Base-by-base conservation (phyloP, 257 asterid genomes). In the Echites panduratus region DNA sequence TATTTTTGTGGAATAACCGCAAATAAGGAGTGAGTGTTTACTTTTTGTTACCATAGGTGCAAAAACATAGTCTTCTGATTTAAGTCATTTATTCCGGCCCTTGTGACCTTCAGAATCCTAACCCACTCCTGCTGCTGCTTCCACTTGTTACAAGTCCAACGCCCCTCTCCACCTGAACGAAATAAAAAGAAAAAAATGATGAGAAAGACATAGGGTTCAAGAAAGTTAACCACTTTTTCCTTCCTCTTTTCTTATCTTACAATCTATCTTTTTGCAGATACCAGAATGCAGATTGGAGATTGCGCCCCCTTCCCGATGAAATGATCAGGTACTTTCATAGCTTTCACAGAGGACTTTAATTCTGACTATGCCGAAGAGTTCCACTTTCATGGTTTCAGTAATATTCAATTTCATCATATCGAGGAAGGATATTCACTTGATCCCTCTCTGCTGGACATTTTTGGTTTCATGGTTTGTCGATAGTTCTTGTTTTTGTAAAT, bases 271-370 rank as follows among this genome's bases (percentile, higher is more conserved):
- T 74, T 75, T 79, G 68, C 89, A 93, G 98, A 79, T 95, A 95
- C 86, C 99, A 95, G 83, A 95, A 91, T 85, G 99, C 96, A n/a
- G 99, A 95, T 79, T 95, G 99, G 99, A 90, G 99, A 84, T 77
- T 90, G 38, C 90, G 99, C 68, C 99, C 98, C 17, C 98, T 95
- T 74, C 99, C 97, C 56, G 57, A 4, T 43, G 97, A 88, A 78
- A 95, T 95, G 99, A 45, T 92, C 79, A 92, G 88, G 97, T 93
- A 76, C 52, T 43, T 35, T 58, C 29, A n/a, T 6, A 35, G 7
- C 38, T 32, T 32, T 32, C 38, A 32, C 1, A n/a, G 77, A 61
- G 83, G 58, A 24, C 5, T 71, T 24, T 24, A n/a, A 49, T 48
- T 13, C 17, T 41, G n/a, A 12, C 29, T 72, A n/a, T 29, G 27